Evolutionary conservation across 495 filamentous ascomycete genomes (phyloP).

Genomic region (Pseudomonodictys pantanalensis): DNA sequence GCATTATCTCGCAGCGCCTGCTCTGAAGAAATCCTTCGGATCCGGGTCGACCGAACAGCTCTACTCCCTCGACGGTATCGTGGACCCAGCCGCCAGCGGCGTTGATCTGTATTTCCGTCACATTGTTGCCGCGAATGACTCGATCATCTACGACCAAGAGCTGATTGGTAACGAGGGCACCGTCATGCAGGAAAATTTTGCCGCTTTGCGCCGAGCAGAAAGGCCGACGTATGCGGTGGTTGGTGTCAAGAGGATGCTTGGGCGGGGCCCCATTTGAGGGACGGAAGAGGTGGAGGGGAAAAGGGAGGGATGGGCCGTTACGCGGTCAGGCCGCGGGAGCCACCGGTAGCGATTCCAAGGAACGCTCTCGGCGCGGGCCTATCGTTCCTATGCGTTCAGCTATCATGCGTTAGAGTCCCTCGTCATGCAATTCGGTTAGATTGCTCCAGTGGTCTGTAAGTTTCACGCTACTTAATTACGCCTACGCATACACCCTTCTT

Average conservation of each 20-base stretch:
- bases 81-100: constrained; percentile 14
- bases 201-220: neutral
- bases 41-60: constrained; percentile 56
- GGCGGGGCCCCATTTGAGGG: constrained; percentile 37
- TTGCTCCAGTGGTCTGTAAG: too few species aligned
- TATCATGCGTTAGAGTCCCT: too few species aligned
- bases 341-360: too few species aligned
- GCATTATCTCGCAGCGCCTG: constrained; percentile 48
- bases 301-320: too few species aligned
- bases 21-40: constrained; percentile 47
- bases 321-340: too few species aligned
- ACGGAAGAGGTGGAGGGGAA: neutral
- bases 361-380: too few species aligned
- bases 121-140: constrained; percentile 54
- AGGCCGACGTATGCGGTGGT: constrained; percentile 10
- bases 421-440: too few species aligned
- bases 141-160: constrained; percentile 44
- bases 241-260: constrained; percentile 36
- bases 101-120: constrained; percentile 47
- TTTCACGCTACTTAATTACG: too few species aligned
- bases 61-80: constrained; percentile 49
- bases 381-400: too few species aligned
- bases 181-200: neutral
- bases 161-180: constrained; percentile 24
- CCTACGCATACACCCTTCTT: too few species aligned